Base-by-base conservation (phyloP, 768 basidiomycete genomes). In the Exsudoporus frostii region DNA sequence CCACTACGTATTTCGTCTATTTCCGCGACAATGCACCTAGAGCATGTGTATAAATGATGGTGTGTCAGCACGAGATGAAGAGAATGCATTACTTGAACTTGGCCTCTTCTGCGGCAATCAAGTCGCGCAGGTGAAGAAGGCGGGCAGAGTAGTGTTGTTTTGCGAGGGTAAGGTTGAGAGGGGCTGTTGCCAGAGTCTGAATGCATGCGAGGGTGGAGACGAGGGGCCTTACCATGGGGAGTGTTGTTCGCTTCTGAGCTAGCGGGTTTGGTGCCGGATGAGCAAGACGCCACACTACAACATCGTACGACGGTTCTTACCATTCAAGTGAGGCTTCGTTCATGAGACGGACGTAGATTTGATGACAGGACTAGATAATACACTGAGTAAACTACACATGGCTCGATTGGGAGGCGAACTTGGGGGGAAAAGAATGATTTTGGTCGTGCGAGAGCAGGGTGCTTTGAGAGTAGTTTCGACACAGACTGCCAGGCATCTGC, bases 1-100 rank as follows among this genome's bases (percentile, higher is more conserved):
- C 90, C 90, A 13, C 78, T 73, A 25, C 85, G 83, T 55, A 93
- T 88, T 2, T 83, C 82, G 45, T 89, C 82, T 41, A 94, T 90
- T 69, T 95, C 92, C 4, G 78, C 71, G 19, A 85, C 76, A 14
- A 93, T 74, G 32, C 69, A 71, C 69, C 91, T 92, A 8, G 8
- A 17, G 34, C 13, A 34, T 13, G 38, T 24, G 19, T 5, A 42
- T n/a, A 32, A 22, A 48, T 57, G 44, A 43, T 19, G 17, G 32
- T 22, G n/a, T 9, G 47, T 27, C 15, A 20, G 43, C 17, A 13
- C 2, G n/a, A 41, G 32, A 33, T 14, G 13, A 29, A 42, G 38
- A 40, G 14, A 22, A 2, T 7, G 38, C 56, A 79, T 25, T 64
- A 87, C 90, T 83, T 90, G 80, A 94, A 97, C 52, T 80, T 83